Conservation (phyloP, 371 early-diverging fungal genomes). For the Saksenaea vasiformis region DNA sequence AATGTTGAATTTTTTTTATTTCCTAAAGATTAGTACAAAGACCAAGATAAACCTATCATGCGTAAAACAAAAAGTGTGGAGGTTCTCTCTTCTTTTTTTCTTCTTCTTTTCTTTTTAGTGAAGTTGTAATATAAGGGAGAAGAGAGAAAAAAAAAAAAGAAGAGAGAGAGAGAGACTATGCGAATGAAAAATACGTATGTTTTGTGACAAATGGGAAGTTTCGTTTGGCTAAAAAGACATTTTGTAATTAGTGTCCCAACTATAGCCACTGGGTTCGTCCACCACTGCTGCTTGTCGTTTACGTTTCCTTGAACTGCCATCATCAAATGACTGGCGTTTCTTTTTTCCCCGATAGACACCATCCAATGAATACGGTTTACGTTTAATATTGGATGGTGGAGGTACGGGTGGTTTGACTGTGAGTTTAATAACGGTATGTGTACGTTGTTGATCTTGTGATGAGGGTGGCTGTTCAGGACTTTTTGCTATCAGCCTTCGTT, state of each 20-base stretch:
- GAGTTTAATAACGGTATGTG: slow-evolving; percentile 8
- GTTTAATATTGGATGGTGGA: neutral
- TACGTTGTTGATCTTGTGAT: neutral
- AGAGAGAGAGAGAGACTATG: neutral
- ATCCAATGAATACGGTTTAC: neutral
- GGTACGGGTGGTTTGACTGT: slow-evolving; percentile 13
- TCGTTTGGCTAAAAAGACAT: too few species aligned
- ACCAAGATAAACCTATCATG: neutral
- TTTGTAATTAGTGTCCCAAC: neutral
- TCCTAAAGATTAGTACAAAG: neutral
- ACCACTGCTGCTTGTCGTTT: neutral
- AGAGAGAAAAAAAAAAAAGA: neutral
- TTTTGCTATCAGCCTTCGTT: neutral
- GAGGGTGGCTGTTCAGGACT: neutral
- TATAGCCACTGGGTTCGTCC: neutral
- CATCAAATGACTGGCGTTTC: neutral
- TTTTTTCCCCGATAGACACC: neutral
- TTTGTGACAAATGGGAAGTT: too few species aligned
- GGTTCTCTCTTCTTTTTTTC: too few species aligned
- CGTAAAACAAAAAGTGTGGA: neutral
- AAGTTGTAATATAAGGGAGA: neutral
- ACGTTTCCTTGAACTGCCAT: neutral
- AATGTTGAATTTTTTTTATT: neutral
- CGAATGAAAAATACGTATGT: neutral
- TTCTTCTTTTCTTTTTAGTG: neutral